Percentiles rank a stretch among this genome's conserved stretches.
Evolutionary conservation across 345 rosid species (phyloP).

Genomic region (Brassica carinata): DNA sequence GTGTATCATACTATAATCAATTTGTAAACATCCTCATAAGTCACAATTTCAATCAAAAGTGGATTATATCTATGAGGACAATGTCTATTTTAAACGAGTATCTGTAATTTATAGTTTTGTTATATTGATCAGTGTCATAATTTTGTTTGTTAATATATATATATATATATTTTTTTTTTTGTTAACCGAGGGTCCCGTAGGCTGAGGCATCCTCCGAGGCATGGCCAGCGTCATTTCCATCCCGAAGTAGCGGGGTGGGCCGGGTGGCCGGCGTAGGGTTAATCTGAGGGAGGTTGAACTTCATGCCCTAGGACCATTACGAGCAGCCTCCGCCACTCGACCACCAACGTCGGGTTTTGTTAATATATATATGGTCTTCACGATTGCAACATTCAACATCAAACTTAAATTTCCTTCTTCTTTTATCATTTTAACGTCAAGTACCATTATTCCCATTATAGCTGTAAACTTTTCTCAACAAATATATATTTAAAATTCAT

Average conservation of each 20-base stretch:
- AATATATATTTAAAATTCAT: background rate
- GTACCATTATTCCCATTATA: background rate
- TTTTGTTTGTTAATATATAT: background rate
- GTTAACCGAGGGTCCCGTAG: too few species aligned
- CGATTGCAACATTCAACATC: background rate
- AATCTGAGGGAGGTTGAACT: too few species aligned
- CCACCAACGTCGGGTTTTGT: too few species aligned
- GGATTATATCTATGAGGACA: background rate
- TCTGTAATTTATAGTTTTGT: background rate
- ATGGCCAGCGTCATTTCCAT: too few species aligned
- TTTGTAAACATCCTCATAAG: background rate
- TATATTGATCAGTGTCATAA: background rate
- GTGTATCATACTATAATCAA: background rate
- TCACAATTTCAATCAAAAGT: background rate
- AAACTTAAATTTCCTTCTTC: background rate
- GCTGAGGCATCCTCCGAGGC: too few species aligned
- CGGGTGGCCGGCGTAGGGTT: too few species aligned
- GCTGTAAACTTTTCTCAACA: background rate
- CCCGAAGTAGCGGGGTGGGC: too few species aligned
- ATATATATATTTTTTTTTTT: too few species aligned
- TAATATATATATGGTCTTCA: background rate
- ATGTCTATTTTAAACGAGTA: background rate
- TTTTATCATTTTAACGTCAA: background rate
- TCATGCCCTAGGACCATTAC: too few species aligned
- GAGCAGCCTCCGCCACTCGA: too few species aligned